Percentiles rank a stretch among this genome's conserved stretches.
Conservation (phyloP, 192 early-diverging fungal species). For the Mortierella antarctica region DNA sequence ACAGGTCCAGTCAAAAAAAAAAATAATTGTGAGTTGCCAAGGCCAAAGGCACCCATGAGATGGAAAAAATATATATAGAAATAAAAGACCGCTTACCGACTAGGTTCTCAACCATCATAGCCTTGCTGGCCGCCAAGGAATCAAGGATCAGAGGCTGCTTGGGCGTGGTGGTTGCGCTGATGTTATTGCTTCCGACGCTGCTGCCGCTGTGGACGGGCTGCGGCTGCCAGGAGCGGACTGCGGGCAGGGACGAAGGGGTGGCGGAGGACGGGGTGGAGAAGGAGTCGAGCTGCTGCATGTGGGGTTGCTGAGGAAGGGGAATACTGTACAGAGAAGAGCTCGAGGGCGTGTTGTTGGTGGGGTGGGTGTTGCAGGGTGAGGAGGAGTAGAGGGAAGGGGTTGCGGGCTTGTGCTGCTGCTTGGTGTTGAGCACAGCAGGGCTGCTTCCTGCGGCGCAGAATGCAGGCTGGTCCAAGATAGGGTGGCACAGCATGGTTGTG, state of each 20-base stretch:
- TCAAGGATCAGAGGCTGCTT: slow-evolving; percentile 47
- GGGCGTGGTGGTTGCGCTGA: slow-evolving; percentile 11
- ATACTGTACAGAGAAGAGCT: slow-evolving; percentile 35
- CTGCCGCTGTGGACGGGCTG: neutral
- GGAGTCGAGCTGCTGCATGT: slow-evolving; percentile 27
- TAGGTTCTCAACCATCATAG: slow-evolving; percentile 43
- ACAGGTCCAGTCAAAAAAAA: neutral
- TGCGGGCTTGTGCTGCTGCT: neutral
- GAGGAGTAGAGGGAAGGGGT: neutral
- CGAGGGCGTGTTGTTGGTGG: neutral
- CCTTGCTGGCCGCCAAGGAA: slow-evolving; percentile 34
- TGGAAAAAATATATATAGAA: neutral
- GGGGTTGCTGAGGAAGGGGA: slow-evolving; percentile 37
- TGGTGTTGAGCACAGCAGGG: slow-evolving; percentile 8
- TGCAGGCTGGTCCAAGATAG: slow-evolving; percentile 10
- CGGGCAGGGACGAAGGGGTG: slow-evolving; percentile 33
- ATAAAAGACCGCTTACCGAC: slow-evolving; percentile 34
- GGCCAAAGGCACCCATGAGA: neutral
- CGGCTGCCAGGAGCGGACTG: slow-evolving; percentile 37
- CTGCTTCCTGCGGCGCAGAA: slow-evolving; percentile 7
- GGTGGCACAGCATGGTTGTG: slow-evolving; percentile 33
- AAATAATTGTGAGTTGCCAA: neutral
- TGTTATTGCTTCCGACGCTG: slow-evolving; percentile 6
- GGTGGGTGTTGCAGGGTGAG: neutral
- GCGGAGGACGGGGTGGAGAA: slow-evolving; percentile 46